Base-by-base conservation (phyloP, 202 grass and related monocot species). In the Dendrocalamus latiflorus region DNA sequence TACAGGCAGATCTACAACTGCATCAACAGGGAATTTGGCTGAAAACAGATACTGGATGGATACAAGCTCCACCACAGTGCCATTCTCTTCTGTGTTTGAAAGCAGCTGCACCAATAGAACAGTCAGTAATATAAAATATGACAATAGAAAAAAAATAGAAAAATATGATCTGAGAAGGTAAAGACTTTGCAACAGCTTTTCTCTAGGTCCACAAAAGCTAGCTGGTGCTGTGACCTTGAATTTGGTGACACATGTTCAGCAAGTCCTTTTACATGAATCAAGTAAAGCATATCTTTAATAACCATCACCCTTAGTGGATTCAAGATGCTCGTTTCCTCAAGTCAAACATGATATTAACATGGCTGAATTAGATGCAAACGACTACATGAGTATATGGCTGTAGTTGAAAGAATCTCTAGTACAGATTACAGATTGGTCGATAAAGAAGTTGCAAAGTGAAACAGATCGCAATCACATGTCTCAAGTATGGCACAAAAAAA, bases 281-380 rank as follows among this genome's bases (percentile, higher is more conserved):
- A 79, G 63, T 94, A 97, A 70, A 86, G 79, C 88, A 94, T 94
- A 59, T 97, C 95, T 53, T 87, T 80, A 48, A 94, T 77, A 77
- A 97, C 68, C 88, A 94, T 90, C 83, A 97, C 86, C 66, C 78
- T 91, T 62, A 97, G 78, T 10, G 86, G 86, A 33, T 77, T 90
- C 79, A 94, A 81, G 6, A 89, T 89, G 9, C 38, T 82, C 81
- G 90, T 75, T 83, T 94, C 88, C 94, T 97, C 57, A 89, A 65
- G 13, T 39, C 48, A 83, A 60, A 67, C 61, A 75, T 68, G 4
- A 65, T n/a, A 82, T 63, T 39, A 41, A 22, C 13, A 61, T 38
- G 55, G 22, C 9, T 45, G 33, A 79, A 65, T 71, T 28, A 59
- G 6, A 79, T 5, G 41, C 8, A 64, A 20, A 80, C 10, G 57